Percentiles rank a stretch among this genome's conserved stretches.
Conservation (phyloP, 2,329 filamentous ascomycete species). For the Colletotrichum phormii region DNA sequence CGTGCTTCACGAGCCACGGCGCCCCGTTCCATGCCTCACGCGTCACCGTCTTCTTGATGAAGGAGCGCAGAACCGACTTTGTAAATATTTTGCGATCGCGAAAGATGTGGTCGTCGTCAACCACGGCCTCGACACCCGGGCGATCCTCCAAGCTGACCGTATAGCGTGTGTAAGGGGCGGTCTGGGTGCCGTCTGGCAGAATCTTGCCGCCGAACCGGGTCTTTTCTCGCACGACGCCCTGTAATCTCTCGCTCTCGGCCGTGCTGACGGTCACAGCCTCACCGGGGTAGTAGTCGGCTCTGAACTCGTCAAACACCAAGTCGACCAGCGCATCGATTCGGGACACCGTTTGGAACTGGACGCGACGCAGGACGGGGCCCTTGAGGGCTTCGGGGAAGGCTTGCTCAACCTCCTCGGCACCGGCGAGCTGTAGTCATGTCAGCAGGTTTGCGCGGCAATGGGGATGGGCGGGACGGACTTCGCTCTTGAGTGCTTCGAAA, state of each 20-base stretch:
- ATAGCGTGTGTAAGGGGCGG: slow-evolving; percentile 81
- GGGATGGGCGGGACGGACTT: slow-evolving; percentile 68
- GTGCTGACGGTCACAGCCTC: slow-evolving; percentile 83
- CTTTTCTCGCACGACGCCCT: slow-evolving; percentile 87
- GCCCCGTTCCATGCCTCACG: slow-evolving; percentile 95
- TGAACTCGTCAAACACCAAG: slow-evolving; percentile 81
- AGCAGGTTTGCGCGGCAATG: slow-evolving; percentile 16
- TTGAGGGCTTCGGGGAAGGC: slow-evolving; percentile 92
- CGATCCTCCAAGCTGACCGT: slow-evolving; percentile 80
- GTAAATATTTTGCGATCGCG: slow-evolving; percentile 94
- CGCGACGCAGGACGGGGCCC: slow-evolving; percentile 87
- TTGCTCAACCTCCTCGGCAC: slow-evolving; percentile 89
- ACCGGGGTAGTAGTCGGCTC: slow-evolving; percentile 89
- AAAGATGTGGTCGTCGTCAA: slow-evolving; percentile 84
- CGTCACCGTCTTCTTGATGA: slow-evolving; percentile 94
- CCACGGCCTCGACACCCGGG: slow-evolving; percentile 77
- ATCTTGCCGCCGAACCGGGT: slow-evolving; percentile 76
- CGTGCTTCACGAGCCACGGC: slow-evolving; percentile 92
- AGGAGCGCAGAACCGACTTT: slow-evolving; percentile 91
- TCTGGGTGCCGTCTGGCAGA: slow-evolving; percentile 75
- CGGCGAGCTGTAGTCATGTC: slow-evolving; percentile 68
- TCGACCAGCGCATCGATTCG: slow-evolving; percentile 86
- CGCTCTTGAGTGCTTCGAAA: slow-evolving; percentile 91
- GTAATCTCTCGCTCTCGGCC: slow-evolving; percentile 74
- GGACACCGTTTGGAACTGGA: slow-evolving; percentile 90